These are phyloP conservation scores for Arxiozyma slooffiae DNA, from an alignment of 1,139 yeast species.

Conservation along the genomic window DNA sequence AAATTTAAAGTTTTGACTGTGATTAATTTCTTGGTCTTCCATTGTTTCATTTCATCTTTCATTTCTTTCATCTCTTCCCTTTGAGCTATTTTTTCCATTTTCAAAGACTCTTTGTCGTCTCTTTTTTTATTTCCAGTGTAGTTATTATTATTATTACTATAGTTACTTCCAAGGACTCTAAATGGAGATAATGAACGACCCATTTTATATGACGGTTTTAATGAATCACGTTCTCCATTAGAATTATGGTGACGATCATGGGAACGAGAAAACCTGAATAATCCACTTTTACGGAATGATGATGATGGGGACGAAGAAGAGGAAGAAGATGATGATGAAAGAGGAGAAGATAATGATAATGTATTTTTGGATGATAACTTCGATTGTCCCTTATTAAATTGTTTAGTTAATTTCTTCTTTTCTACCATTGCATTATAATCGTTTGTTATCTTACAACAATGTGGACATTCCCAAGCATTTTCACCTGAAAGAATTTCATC, in stretches of 20 bases:
- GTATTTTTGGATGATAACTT: background rate
- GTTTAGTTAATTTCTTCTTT: constrained; percentile 22
- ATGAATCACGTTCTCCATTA: background rate
- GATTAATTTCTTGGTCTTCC: constrained; percentile 26
- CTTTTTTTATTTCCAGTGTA: constrained; percentile 1
- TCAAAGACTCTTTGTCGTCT: constrained; percentile 1
- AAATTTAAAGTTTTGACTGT: constrained; percentile 52
- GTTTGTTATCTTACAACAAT: constrained; percentile 38
- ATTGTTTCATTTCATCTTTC: constrained; percentile 14
- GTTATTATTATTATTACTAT: constrained; percentile 2
- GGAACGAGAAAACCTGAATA: constrained; percentile 6
- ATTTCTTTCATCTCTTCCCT: constrained; percentile 6
- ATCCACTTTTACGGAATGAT: constrained; percentile 3
- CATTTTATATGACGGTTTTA: constrained; percentile 2
- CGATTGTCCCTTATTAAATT: constrained; percentile 9
- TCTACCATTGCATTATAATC: constrained; percentile 2
- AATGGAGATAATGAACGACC: constrained; percentile 25
- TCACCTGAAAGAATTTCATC: constrained; percentile 64
- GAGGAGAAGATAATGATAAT: background rate
- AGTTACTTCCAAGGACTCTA: constrained; percentile 10
- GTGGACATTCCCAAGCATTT: constrained; percentile 73
- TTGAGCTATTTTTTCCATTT: constrained; percentile 1
- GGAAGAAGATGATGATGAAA: constrained; percentile 2
- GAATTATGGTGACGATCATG: constrained; percentile 2
- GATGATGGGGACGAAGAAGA: background rate